Evolutionary conservation across 2,329 filamentous ascomycete species (phyloP).

Genomic region (Cladophialophora bantiana): DNA sequence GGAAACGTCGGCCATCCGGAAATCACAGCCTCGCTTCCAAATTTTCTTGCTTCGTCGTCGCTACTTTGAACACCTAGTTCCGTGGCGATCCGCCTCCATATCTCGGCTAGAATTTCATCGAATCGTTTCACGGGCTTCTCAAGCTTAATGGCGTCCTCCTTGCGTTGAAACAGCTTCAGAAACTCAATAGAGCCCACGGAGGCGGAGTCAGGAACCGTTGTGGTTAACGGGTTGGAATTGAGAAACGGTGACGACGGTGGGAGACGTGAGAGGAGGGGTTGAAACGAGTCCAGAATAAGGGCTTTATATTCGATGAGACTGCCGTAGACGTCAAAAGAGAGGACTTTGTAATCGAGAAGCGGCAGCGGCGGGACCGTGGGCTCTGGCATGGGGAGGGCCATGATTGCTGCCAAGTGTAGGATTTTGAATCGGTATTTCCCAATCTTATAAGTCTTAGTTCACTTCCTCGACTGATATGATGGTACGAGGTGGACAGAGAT

Average conservation of each 20-base stretch:
- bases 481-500: background rate
- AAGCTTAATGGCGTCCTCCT: conserved; percentile 60
- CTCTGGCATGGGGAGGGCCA: conserved; percentile 38
- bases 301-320: conserved; percentile 80
- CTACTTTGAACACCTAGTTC: conserved; percentile 41
- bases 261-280: conserved; percentile 45
- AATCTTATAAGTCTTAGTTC: background rate
- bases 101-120: conserved; percentile 62
- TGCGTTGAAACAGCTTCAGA: conserved; percentile 53
- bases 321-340: conserved; percentile 81
- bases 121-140: conserved; percentile 66
- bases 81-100: conserved; percentile 48
- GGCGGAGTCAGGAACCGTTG: conserved; percentile 32
- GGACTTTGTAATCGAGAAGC: conserved; percentile 47
- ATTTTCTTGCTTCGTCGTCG: conserved; percentile 50
- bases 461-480: background rate
- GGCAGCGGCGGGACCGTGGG: conserved; percentile 36
- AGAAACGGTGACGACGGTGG: conserved; percentile 38
- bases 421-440: background rate
- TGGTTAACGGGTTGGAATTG: conserved; percentile 42
- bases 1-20: conserved; percentile 63
- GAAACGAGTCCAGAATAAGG: conserved; percentile 65
- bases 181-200: conserved; percentile 47
- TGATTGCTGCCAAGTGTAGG: background rate
- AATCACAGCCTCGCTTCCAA: conserved; percentile 55